phyloP scores from a whole-genome alignment of 805 yeast genomes.

The Spathaspora arborariae region DNA sequence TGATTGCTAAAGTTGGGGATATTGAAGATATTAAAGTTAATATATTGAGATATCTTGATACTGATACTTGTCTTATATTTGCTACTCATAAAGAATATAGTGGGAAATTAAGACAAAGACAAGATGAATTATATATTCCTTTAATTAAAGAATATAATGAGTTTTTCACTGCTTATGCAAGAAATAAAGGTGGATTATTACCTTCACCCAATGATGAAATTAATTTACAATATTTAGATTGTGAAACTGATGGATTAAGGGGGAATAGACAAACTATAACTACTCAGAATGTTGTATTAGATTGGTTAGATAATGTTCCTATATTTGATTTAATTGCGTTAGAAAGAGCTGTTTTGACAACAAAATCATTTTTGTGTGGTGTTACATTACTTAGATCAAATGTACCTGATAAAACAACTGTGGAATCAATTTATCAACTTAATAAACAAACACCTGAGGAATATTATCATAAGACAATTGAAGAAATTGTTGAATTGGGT shows the following conservation, averaged over 20 bases:
- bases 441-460: conserved; percentile 28
- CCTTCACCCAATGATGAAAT: conserved; percentile 24
- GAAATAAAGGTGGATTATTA: conserved; percentile 21
- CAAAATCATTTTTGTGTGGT: conserved; percentile 86
- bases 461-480: conserved; percentile 45
- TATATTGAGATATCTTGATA: conserved; percentile 81
- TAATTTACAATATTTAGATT: conserved; percentile 61
- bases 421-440: conserved; percentile 27
- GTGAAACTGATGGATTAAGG: conserved; percentile 74
- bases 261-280: conserved; percentile 71
- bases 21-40: conserved; percentile 53
- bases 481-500: conserved; percentile 72
- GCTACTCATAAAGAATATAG: conserved; percentile 79
- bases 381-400: conserved; percentile 56
- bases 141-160: conserved; percentile 64
- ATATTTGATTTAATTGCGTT: conserved; percentile 81
- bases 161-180: conserved; percentile 44
- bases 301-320: conserved; percentile 61
- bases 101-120: conserved; percentile 76
- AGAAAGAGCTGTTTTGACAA: conserved; percentile 82
- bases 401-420: conserved; percentile 17
- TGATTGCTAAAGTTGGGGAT: conserved; percentile 58
- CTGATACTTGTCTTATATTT: conserved; percentile 87
- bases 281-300: conserved; percentile 56
- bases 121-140: conserved; percentile 73